A percentile compares a stretch with the other conserved stretches of the same genome.
These are phyloP conservation scores for Hortaea sp. DNA, from an alignment of 2,329 filamentous ascomycete species.

Conservation along the genomic window DNA sequence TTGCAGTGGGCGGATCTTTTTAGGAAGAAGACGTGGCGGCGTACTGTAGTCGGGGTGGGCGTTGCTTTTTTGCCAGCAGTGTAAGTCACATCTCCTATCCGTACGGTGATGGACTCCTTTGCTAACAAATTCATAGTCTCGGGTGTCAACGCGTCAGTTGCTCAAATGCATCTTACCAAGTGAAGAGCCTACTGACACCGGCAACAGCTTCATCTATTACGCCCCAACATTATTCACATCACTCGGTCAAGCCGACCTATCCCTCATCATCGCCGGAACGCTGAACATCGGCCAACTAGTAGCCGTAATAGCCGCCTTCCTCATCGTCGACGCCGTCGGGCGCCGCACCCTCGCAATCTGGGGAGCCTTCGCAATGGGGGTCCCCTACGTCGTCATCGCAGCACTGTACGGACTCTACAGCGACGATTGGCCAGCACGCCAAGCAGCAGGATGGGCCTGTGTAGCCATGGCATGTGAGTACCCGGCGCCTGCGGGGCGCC, in stretches of 20 bases:
- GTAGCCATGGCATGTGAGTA: constrained; percentile 4
- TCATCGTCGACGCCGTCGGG: constrained; percentile 29
- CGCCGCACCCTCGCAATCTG: constrained; percentile 26
- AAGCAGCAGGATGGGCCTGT: constrained; percentile 30
- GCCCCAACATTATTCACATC: neutral
- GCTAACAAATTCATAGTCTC: neutral
- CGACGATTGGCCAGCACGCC: constrained; percentile 32
- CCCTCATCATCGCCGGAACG: neutral
- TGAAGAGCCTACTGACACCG: neutral
- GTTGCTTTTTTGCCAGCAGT: neutral
- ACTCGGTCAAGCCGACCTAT: neutral
- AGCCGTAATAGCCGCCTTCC: constrained; percentile 10
- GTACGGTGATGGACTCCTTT: neutral
- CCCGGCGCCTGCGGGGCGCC: no score
- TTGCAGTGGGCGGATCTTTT: neutral
- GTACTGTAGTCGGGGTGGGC: neutral
- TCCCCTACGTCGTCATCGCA: constrained; percentile 38
- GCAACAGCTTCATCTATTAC: neutral
- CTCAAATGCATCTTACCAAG: neutral
- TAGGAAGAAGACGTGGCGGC: neutral
- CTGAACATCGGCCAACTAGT: neutral
- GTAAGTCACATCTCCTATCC: neutral
- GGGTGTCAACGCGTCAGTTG: neutral
- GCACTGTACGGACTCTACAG: constrained; percentile 43
- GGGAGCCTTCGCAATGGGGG: constrained; percentile 35